These are phyloP conservation scores for Oryza coarctata DNA, from an alignment of 176 grass and related monocot genomes.

Conservation along the genomic window DNA sequence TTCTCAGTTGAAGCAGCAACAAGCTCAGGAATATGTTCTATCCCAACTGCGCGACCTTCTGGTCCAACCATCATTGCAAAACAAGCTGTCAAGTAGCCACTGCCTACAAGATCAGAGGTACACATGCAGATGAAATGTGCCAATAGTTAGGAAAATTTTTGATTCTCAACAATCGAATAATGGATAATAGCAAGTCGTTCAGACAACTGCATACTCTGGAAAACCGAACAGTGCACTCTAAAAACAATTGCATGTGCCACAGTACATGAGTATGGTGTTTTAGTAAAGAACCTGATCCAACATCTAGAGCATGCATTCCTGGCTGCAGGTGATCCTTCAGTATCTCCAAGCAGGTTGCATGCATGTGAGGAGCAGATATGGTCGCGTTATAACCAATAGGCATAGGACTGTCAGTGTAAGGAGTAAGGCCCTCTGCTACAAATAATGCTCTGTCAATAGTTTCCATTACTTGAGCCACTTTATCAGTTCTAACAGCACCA, in stretches of 20 bases:
- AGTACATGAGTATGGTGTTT: not conserved
- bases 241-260: too few relatives aligned
- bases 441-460: conserved; percentile 69
- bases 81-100: conserved; percentile 81
- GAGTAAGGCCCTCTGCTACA: conserved; percentile 48
- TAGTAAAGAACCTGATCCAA: conserved; percentile 66
- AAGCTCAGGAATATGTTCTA: conserved; percentile 80
- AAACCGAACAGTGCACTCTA: too few relatives aligned
- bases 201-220: not conserved
- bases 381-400: conserved; percentile 82
- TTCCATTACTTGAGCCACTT: conserved; percentile 74
- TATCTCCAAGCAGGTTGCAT: conserved; percentile 75
- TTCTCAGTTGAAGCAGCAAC: conserved; percentile 64
- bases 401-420: conserved; percentile 72
- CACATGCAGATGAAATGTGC: not conserved
- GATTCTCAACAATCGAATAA: not conserved
- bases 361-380: conserved; percentile 90
- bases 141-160: not conserved
- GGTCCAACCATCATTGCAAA: conserved; percentile 86
- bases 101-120: conserved; percentile 40
- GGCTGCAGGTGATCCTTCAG: conserved; percentile 72
- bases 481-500: conserved; percentile 43
- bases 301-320: conserved; percentile 77
- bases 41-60: conserved; percentile 64
- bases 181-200: not conserved